A percentile compares a stretch with the other conserved stretches of the same genome.
Evolutionary conservation across 2,329 filamentous ascomycete species (phyloP).

Genomic region (Chlorencoelia australis): DNA sequence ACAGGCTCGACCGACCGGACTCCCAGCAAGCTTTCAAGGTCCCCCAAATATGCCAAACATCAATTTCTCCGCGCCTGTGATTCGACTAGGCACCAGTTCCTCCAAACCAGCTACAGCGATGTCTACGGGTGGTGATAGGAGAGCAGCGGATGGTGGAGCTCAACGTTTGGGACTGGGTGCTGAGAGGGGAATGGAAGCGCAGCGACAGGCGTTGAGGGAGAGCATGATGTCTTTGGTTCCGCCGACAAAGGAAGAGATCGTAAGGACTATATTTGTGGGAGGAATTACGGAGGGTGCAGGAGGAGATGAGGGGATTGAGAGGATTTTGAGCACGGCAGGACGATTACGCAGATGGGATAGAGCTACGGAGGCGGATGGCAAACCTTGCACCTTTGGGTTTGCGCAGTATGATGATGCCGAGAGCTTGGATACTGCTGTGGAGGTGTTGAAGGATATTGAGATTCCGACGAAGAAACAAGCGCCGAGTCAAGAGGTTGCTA

Average conservation of each 20-base stretch:
- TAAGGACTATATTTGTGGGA: slow-evolving; percentile 82
- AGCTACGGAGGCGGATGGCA: slow-evolving; percentile 63
- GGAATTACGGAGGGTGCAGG: slow-evolving; percentile 72
- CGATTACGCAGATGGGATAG: slow-evolving; percentile 78
- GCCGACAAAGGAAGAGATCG: slow-evolving; percentile 80
- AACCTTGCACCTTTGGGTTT: slow-evolving; percentile 83
- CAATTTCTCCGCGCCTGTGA: slow-evolving; percentile 95
- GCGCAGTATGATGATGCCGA: slow-evolving; percentile 90
- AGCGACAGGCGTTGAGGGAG: slow-evolving; percentile 57
- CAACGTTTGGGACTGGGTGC: slow-evolving; percentile 29
- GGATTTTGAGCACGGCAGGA: slow-evolving; percentile 66
- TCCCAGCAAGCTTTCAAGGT: slow-evolving; percentile 77
- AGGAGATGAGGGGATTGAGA: slow-evolving; percentile 69
- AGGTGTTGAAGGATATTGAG: slow-evolving; percentile 72
- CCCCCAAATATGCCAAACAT: slow-evolving; percentile 92
- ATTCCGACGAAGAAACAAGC: slow-evolving; percentile 71
- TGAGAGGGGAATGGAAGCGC: slow-evolving; percentile 49
- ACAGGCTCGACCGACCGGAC: slow-evolving; percentile 68
- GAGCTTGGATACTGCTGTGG: slow-evolving; percentile 74
- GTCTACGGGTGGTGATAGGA: slow-evolving; percentile 29
- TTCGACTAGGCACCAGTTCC: slow-evolving; percentile 74
- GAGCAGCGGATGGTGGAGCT: slow-evolving; percentile 28
- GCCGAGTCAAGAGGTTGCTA: slow-evolving; percentile 34
- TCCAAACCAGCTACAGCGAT: slow-evolving; percentile 43
- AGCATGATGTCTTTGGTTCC: slow-evolving; percentile 64